These are phyloP conservation scores for Plasmopara muralis DNA, from an alignment of 352 stramenopile species.

Conservation along the genomic window DNA sequence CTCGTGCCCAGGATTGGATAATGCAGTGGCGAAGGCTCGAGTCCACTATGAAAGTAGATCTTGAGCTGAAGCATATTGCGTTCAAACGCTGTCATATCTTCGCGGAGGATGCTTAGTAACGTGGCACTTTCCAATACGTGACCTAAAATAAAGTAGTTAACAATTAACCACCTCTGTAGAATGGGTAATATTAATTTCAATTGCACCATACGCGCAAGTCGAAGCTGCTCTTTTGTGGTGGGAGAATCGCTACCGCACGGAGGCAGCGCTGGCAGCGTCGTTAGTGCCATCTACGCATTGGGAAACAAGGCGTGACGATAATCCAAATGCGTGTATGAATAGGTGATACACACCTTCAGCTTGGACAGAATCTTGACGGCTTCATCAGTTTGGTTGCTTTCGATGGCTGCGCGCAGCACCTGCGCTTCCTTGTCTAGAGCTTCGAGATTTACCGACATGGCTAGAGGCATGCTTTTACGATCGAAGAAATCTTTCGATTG, in stretches of 20 bases:
- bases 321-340: background rate
- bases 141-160: conserved; percentile 19
- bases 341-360: conserved; percentile 45
- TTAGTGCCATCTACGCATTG: conserved; percentile 70
- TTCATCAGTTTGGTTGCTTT: conserved; percentile 37
- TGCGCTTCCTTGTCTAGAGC: conserved; percentile 57
- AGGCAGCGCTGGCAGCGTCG: conserved; percentile 73
- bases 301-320: background rate
- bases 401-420: conserved; percentile 49
- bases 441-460: conserved; percentile 34
- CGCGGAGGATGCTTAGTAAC: conserved; percentile 76
- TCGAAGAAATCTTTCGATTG: conserved; percentile 1
- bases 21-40: conserved; percentile 60
- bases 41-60: conserved; percentile 67
- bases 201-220: conserved; percentile 52
- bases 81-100: conserved; percentile 84
- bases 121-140: conserved; percentile 88
- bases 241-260: conserved; percentile 46
- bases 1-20: conserved; percentile 86
- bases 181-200: background rate
- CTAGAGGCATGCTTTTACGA: conserved; percentile 9
- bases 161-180: background rate
- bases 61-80: conserved; percentile 88
- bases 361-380: conserved; percentile 42
- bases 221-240: conserved; percentile 57